phyloP scores from a whole-genome alignment of 2,329 filamentous ascomycete genomes.

The Alternaria metachromatica region DNA sequence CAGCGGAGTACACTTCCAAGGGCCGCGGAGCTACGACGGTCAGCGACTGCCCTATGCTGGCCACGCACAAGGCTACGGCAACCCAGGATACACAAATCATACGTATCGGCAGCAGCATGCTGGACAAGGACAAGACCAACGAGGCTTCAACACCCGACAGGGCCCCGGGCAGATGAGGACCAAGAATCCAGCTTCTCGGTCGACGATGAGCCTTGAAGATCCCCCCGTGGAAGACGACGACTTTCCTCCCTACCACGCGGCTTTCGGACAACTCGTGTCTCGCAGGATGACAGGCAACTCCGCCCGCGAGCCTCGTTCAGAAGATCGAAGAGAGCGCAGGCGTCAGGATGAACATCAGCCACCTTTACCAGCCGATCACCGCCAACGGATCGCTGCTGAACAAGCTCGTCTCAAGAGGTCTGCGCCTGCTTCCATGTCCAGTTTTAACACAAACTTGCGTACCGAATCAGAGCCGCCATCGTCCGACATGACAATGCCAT shows the following conservation, averaged over 20 bases:
- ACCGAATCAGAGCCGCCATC: slow-evolving; percentile 51
- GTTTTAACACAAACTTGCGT: slow-evolving; percentile 39
- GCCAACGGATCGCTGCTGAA: slow-evolving; percentile 28
- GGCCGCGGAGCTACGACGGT: slow-evolving; percentile 21
- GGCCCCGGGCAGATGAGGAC: slow-evolving; percentile 28
- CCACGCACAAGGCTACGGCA: slow-evolving; percentile 1
- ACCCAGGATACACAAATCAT: neutral
- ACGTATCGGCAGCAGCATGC: neutral
- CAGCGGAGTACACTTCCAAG: slow-evolving; percentile 26
- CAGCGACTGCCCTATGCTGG: slow-evolving; percentile 10
- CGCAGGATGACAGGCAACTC: neutral
- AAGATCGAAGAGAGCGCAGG: neutral
- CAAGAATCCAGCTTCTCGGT: slow-evolving; percentile 32
- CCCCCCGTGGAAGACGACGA: slow-evolving; percentile 2
- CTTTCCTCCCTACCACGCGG: slow-evolving; percentile 1
- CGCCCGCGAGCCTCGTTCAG: neutral
- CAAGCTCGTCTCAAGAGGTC: slow-evolving; percentile 29
- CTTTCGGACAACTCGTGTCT: slow-evolving; percentile 17
- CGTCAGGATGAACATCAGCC: slow-evolving; percentile 7
- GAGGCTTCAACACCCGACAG: neutral
- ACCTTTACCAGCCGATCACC: slow-evolving; percentile 29
- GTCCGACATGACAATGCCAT: slow-evolving; percentile 53
- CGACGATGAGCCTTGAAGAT: slow-evolving; percentile 27
- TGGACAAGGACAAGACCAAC: slow-evolving; percentile 2
- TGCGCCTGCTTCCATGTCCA: slow-evolving; percentile 37